A percentile compares a stretch with the other conserved stretches of the same genome.
phyloP scores from a whole-genome alignment of 371 early-diverging fungal species.

The Mortierella sp. region DNA sequence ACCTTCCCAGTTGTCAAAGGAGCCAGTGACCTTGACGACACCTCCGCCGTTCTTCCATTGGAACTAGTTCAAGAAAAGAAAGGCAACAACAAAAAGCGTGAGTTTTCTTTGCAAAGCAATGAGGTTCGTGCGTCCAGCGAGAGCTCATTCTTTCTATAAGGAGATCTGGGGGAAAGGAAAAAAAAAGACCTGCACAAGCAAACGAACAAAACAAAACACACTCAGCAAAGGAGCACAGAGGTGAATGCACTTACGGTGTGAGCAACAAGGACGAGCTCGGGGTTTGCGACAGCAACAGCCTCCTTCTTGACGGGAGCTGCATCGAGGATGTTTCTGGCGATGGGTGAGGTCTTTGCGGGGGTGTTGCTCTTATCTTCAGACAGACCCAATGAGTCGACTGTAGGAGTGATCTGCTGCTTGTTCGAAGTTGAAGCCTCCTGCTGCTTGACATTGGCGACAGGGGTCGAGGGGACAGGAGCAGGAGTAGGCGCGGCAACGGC shows the following conservation, averaged over 20 bases:
- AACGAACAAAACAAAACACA: neutral
- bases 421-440: neutral
- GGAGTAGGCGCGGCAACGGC: neutral
- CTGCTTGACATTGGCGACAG: neutral
- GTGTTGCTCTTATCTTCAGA: neutral
- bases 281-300: neutral
- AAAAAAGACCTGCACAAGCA: neutral
- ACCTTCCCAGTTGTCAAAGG: constrained; percentile 70
- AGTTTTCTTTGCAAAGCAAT: neutral
- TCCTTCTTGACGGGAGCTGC: neutral
- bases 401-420: constrained; percentile 9
- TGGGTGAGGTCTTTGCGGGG: neutral
- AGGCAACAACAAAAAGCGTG: neutral
- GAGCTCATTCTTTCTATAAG: neutral
- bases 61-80: constrained; percentile 45
- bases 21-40: constrained; percentile 64
- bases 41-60: constrained; percentile 64
- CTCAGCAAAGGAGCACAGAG: neutral
- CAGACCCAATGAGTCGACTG: neutral
- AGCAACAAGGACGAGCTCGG: neutral
- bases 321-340: constrained; percentile 8
- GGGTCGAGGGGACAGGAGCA: neutral
- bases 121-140: neutral
- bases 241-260: constrained; percentile 14
- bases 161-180: neutral